phyloP scores from a whole-genome alignment of 2,329 filamentous ascomycete species.

The Trichoderma sp. region DNA sequence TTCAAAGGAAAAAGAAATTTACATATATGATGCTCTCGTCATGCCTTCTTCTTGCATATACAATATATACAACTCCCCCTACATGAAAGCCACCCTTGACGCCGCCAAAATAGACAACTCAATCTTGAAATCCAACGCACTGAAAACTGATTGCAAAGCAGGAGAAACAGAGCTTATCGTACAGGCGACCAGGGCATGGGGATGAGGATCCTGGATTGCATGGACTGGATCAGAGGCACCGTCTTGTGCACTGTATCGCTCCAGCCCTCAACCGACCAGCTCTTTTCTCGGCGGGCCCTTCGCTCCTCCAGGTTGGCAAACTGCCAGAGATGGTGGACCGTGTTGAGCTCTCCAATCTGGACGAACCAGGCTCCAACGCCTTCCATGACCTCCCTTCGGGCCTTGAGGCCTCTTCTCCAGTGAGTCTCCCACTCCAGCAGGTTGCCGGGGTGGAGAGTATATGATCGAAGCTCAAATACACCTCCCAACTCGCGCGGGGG shows the following conservation, averaged over 20 bases:
- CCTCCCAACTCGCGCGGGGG: constrained; percentile 86
- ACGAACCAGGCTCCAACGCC: constrained; percentile 98
- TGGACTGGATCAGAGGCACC: constrained; percentile 90
- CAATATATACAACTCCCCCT: constrained; percentile 25
- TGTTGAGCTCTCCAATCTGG: constrained; percentile 96
- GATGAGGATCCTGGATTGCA: constrained; percentile 91
- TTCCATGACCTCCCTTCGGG: constrained; percentile 95
- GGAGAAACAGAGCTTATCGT: constrained; percentile 49
- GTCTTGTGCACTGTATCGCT: constrained; percentile 98
- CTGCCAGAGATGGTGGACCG: constrained; percentile 97
- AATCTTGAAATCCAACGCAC: constrained; percentile 3
- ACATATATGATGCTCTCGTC: background rate
- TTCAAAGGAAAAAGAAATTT: background rate
- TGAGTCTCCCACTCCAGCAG: constrained; percentile 98
- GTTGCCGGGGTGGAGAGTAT: constrained; percentile 93
- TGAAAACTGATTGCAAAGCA: background rate
- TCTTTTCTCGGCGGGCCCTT: constrained; percentile 85
- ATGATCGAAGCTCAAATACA: constrained; percentile 92
- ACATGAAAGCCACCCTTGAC: constrained; percentile 29
- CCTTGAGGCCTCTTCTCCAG: constrained; percentile 89
- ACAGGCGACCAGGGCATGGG: constrained; percentile 97
- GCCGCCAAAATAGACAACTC: constrained; percentile 4
- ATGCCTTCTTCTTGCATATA: constrained; percentile 13
- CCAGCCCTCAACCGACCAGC: constrained; percentile 94
- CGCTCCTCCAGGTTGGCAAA: constrained; percentile 96